Conservation (phyloP, 177 flowering plant species). For the Viscum album region DNA sequence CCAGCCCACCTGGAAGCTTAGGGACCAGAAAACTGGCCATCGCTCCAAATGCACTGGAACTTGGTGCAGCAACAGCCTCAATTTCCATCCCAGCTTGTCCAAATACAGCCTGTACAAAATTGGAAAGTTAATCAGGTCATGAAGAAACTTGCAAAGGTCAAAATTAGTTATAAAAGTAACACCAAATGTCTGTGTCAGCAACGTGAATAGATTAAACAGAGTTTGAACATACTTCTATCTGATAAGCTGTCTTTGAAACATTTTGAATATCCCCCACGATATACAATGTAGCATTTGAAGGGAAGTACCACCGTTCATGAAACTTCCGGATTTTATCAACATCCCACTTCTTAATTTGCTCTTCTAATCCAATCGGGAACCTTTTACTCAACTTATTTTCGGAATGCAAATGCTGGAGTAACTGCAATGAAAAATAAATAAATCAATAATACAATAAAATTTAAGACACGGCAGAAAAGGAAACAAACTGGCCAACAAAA, state of each 20-base stretch:
- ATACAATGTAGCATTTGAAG: constrained; percentile 91
- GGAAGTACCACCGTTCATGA: constrained; percentile 99
- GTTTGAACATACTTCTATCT: constrained; percentile 68
- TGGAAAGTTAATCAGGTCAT: constrained; percentile 7
- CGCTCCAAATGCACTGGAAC: constrained; percentile 75
- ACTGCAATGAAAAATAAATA: constrained; percentile 26
- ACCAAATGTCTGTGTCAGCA: no score
- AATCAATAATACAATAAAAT: neutral
- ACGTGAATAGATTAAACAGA: neutral
- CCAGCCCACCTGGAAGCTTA: constrained; percentile 63
- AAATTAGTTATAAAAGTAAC: neutral
- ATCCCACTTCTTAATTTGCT: constrained; percentile 99
- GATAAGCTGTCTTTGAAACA: constrained; percentile 56
- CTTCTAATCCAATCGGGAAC: constrained; percentile 97
- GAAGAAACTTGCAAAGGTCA: neutral
- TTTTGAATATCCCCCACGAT: constrained; percentile 92
- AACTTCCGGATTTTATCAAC: constrained; percentile 88
- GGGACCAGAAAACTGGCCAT: constrained; percentile 97
- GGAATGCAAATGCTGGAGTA: constrained; percentile 90
- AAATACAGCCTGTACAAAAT: constrained; percentile 64
- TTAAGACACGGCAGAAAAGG: constrained; percentile 13
- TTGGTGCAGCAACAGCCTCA: constrained; percentile 38
- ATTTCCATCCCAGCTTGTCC: constrained; percentile 49
- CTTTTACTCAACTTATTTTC: constrained; percentile 95
- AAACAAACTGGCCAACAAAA: neutral